Percentiles rank a stretch among this genome's conserved stretches.
These are phyloP conservation scores for Emmonsia crescens DNA, from an alignment of 2,329 filamentous ascomycete genomes.

Conservation along the genomic window DNA sequence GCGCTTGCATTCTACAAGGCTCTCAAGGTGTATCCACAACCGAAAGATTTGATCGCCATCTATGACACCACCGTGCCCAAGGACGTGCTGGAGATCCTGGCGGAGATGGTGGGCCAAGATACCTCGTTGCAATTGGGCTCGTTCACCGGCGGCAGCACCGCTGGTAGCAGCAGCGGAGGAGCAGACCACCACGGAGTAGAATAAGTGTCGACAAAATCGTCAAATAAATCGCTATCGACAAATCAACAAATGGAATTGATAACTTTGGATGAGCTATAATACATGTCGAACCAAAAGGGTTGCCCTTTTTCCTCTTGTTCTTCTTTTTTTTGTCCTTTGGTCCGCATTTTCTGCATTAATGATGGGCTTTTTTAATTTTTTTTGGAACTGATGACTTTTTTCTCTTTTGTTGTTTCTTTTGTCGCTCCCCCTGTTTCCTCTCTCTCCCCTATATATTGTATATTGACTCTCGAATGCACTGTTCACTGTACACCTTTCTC, in stretches of 20 bases:
- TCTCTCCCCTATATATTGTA: not conserved
- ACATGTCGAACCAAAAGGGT: not conserved
- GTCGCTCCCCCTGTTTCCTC: not conserved
- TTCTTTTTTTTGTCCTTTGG: not conserved
- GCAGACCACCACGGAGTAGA: constrained; percentile 22
- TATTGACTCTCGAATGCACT: not conserved
- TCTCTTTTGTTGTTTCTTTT: not conserved
- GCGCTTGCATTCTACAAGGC: constrained; percentile 96
- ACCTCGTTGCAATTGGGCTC: constrained; percentile 54
- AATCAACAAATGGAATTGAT: not conserved
- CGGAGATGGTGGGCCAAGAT: constrained; percentile 96
- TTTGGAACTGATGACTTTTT: not conserved
- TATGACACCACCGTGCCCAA: constrained; percentile 98
- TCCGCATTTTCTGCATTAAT: not conserved
- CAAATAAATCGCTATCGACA: not conserved
- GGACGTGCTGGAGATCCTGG: constrained; percentile 90
- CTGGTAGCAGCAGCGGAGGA: constrained; percentile 9
- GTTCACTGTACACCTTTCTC: not conserved
- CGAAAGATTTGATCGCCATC: constrained; percentile 83
- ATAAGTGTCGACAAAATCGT: not conserved
- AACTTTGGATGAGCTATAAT: not conserved
- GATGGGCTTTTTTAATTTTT: not conserved
- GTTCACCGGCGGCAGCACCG: constrained; percentile 24
- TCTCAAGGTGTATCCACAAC: constrained; percentile 94
- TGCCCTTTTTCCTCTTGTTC: not conserved